Percentiles rank a stretch among this genome's conserved stretches.
Conservation (phyloP, 352 stramenopile genomes). For the Phytophthora cactorum region DNA sequence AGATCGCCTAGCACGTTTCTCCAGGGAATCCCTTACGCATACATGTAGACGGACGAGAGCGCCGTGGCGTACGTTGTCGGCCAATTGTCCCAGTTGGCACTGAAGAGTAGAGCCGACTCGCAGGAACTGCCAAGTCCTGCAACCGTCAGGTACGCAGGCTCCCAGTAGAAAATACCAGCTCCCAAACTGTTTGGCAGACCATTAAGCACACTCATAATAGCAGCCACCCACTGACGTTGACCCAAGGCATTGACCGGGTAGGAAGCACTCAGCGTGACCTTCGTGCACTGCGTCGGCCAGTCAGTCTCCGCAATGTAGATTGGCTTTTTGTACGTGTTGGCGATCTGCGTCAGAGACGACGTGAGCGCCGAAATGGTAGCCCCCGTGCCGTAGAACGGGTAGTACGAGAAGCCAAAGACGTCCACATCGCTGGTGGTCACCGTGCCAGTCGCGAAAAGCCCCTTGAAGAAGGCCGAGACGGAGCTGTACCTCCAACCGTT, state of each 20-base stretch:
- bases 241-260: slow-evolving; percentile 33
- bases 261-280: slow-evolving; percentile 31
- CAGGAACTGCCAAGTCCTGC: slow-evolving; percentile 31
- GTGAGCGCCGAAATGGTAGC: slow-evolving; percentile 39
- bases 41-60: slow-evolving; percentile 35
- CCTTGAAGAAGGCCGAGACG: slow-evolving; percentile 35
- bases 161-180: slow-evolving; percentile 45
- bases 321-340: slow-evolving; percentile 36
- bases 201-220: slow-evolving; percentile 33
- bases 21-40: slow-evolving; percentile 1
- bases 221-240: slow-evolving; percentile 34
- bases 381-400: slow-evolving; percentile 40
- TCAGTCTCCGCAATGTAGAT: slow-evolving; percentile 43
- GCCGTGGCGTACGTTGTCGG: slow-evolving; percentile 31
- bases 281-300: slow-evolving; percentile 36
- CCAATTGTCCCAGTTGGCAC: slow-evolving; percentile 33
- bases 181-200: slow-evolving; percentile 28
- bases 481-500: slow-evolving; percentile 42
- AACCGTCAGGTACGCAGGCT: slow-evolving; percentile 26
- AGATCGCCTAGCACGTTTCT: too few relatives aligned
- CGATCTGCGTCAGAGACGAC: slow-evolving; percentile 33
- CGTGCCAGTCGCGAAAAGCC: slow-evolving; percentile 36
- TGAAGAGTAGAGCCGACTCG: slow-evolving; percentile 41
- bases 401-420: slow-evolving; percentile 45
- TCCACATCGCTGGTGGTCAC: slow-evolving; percentile 40